phyloP scores from a whole-genome alignment of 2,329 filamentous ascomycete species.

The Epichloe festucae region DNA sequence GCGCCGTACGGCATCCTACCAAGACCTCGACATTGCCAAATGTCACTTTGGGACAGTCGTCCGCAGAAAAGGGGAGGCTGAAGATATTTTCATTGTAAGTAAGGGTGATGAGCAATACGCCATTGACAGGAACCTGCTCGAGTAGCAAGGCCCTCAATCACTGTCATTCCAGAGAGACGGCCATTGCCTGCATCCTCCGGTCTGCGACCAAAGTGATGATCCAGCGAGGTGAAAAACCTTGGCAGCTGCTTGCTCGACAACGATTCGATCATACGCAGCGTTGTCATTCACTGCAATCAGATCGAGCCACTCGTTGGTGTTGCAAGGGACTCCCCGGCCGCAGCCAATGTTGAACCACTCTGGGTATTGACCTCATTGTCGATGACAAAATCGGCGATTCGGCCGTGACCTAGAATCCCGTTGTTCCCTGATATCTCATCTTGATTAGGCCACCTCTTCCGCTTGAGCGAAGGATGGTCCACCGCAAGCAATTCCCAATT shows the following conservation, averaged over 20 bases:
- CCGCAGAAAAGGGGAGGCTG: not conserved
- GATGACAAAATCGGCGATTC: slow-evolving; percentile 1
- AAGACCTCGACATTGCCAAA: not conserved
- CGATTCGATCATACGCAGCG: not conserved
- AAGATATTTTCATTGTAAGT: not conserved
- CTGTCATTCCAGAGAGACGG: not conserved
- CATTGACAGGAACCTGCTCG: not conserved
- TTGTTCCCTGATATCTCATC: not conserved
- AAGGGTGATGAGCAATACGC: not conserved
- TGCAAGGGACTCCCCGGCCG: not conserved
- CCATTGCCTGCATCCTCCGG: not conserved
- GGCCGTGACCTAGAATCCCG: not conserved
- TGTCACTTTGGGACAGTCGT: not conserved
- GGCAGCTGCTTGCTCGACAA: not conserved
- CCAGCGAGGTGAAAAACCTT: not conserved
- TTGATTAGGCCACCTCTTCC: not conserved
- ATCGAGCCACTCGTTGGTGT: not conserved
- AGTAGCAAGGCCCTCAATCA: not conserved
- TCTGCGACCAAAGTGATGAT: not conserved
- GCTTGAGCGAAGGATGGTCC: no score
- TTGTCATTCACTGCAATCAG: not conserved
- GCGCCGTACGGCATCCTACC: not conserved
- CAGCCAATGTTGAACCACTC: slow-evolving; percentile 2
- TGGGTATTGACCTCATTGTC: not conserved
- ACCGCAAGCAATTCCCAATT: no score